phyloP scores from a whole-genome alignment of 164 flowering plant species.

The Buxus sempervirens region DNA sequence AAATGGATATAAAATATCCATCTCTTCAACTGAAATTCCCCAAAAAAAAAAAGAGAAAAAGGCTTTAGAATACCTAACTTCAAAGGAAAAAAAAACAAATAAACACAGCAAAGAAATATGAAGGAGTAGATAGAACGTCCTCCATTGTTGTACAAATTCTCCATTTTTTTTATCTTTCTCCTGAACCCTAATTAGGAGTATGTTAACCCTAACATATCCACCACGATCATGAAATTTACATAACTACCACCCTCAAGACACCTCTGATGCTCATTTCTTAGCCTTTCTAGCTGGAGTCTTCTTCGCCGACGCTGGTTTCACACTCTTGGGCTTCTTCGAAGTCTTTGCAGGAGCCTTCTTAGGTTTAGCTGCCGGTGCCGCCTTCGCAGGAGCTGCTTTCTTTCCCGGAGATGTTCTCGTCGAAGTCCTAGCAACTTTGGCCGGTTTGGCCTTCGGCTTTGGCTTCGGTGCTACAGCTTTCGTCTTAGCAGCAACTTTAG shows the following conservation, averaged over 20 bases:
- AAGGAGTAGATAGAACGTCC: no score
- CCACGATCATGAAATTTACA: slow-evolving; percentile 7
- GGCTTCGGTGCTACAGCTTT: neutral
- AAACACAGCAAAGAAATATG: no score
- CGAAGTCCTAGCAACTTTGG: slow-evolving; percentile 26
- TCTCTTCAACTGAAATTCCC: no score
- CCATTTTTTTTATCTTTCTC: no score
- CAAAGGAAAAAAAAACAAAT: no score
- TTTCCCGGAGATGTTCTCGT: slow-evolving; percentile 24
- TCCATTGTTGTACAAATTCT: no score
- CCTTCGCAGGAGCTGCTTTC: slow-evolving; percentile 15
- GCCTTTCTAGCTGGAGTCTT: slow-evolving; percentile 11
- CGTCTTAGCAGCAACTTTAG: slow-evolving; percentile 14
- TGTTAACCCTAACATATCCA: neutral
- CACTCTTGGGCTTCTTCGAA: slow-evolving; percentile 30
- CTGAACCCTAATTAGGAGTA: neutral
- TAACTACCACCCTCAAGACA: no score
- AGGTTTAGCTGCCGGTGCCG: neutral
- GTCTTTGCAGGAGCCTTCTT: slow-evolving; percentile 7
- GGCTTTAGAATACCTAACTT: no score
- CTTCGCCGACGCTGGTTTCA: slow-evolving; percentile 29
- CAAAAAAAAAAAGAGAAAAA: no score
- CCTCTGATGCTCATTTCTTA: slow-evolving; percentile 10
- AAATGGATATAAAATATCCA: no score
- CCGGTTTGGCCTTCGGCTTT: slow-evolving; percentile 11